Evolutionary conservation across 78 protist species (phyloP), one percentile per base, ranked within the genome.

Genomic region (Dictyostelium citrinum): DNA sequence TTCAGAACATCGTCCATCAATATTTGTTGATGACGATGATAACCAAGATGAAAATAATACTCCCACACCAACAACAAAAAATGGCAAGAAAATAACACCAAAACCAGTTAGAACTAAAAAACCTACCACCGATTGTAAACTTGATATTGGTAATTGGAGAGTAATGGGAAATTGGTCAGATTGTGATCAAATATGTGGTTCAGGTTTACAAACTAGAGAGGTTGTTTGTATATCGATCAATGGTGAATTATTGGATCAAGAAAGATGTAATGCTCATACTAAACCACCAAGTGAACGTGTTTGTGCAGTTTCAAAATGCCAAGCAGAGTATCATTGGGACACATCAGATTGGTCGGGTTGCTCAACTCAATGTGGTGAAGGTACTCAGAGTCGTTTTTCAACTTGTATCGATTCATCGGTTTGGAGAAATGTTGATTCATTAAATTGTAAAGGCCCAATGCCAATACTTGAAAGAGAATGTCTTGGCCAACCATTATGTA

Each of bases 151-250:
- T 7, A 20, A 29, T 27, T 88, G 93, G 93, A 79, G 41, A 24
- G 51, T 88, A 16, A 43, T 43, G 9, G 72, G 74, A 16, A 61
- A 35, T 51, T 88, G 93, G 93, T 33, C 79, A 1, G 93, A 78
- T n/a, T 88, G 93, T 35, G 61, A 45, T 27, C 93, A 88, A 58
- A 76, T 88, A 8, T 88, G 93, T 88, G 93, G 93, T 0, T 24
- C 85, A 11, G 93, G 93, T 49, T 33, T n/a, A 24, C 93, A 88
- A 39, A 68, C 14, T 1, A 16, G 93, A 17, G 20, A 64, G 4
- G 70, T 88, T 0, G 0, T 20, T 49, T 88, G 93, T 78, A 24
- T 88, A 8, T 74, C 70, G 4, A 20, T 1, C 5, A 39, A 74
- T 67, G 85, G 85, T 12, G 86, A 72, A 24, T 8, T 67, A 20